Base-by-base conservation (phyloP, 495 filamentous ascomycete species). In the Penicillium longicatenatum region DNA sequence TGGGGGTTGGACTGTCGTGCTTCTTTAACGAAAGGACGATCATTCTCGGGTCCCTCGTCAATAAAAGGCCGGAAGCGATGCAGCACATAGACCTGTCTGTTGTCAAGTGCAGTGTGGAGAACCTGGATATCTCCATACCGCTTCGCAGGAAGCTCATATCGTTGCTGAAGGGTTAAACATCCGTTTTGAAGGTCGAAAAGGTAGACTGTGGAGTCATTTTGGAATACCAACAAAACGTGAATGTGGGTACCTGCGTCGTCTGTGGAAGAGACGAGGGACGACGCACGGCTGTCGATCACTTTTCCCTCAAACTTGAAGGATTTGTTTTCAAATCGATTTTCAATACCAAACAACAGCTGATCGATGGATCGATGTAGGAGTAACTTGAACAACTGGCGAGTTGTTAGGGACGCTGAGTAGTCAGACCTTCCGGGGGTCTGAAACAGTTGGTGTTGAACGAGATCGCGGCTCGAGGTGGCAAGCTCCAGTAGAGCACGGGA, bases 401-500 rank as follows among this genome's bases (percentile, higher is more conserved):
- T 69, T 10, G 52, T 24, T 6, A 65, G 29, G 41, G 45, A 49
- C 2, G 65, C 55, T 17, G 62, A 16, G 30, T 59, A 62, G 4
- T 57, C 22, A 11, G 44, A 50, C 5, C 19, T 4, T 0, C 76
- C 75, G 6, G 75, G 75, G 2, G 66, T 73, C n/a, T 66, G 55
- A 30, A 46, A 26, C n/a, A 79, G 54, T 43, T 76, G 76, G 44
- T 69, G 59, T 5, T 73, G 12, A 14, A 77, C 59, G 4, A 72
- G 60, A 43, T 73, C 64, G 11, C 73, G 68, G 37, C 89, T 95
- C 66, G 84, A 89, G 16, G 89, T 90, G 52, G 93, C 92, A 62
- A 96, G 79, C 78, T 90, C 89, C 81, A 94, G 91, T n/a, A 96
- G 81, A 51, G 58, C 50, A 16, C 62, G 72, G 49, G 70, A 74